Evolutionary conservation across 106 monocot species (phyloP).

Genomic region (Allium fistulosum): DNA sequence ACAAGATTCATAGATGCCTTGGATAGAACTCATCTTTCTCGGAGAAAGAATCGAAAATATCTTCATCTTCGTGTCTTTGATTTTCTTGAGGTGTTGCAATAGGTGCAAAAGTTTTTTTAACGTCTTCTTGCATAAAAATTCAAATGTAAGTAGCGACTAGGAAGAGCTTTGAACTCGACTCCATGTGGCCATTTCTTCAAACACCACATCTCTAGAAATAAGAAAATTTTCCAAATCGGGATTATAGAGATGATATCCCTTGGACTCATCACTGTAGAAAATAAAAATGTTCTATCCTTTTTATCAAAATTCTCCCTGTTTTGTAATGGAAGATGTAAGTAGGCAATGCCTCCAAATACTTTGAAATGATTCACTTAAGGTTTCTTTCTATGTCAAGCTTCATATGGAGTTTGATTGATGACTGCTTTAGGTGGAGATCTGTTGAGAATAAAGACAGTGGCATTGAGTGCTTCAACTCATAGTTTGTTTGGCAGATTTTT

Average conservation of each 20-base stretch:
- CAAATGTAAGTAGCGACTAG: no score
- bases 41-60: neutral
- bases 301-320: no score
- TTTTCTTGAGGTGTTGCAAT: neutral
- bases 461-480: neutral
- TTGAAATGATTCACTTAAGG: neutral
- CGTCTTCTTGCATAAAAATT: no score
- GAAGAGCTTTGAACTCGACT: neutral
- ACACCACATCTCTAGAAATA: neutral
- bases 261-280: neutral
- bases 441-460: neutral
- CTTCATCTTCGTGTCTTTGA: neutral
- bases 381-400: neutral
- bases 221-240: neutral
- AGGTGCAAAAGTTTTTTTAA: neutral
- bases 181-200: neutral
- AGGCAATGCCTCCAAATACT: neutral
- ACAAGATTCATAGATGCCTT: neutral
- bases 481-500: neutral
- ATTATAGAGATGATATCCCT: neutral
- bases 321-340: no score
- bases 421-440: neutral
- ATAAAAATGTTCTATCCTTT: no score
- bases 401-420: neutral
- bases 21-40: neutral